Conservation (phyloP, 2,329 filamentous ascomycete species). For the Fusarium cyanostomum region DNA sequence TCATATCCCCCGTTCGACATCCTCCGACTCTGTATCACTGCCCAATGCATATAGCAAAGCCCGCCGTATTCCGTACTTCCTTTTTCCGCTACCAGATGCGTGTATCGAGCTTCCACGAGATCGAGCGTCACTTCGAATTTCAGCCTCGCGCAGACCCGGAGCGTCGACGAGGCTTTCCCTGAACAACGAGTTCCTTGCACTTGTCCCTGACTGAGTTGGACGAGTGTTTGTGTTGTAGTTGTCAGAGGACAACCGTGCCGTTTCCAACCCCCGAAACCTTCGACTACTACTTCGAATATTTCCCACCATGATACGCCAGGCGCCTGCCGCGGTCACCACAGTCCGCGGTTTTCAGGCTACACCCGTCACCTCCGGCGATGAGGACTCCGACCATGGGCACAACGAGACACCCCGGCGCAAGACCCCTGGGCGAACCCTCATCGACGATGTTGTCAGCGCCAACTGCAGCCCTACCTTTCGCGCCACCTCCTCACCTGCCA, state of each 20-base stretch:
- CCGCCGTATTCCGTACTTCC: constrained; percentile 55
- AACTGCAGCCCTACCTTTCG: constrained; percentile 71
- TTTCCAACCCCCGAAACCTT: constrained; percentile 3
- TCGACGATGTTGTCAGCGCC: constrained; percentile 68
- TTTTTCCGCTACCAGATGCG: constrained; percentile 69
- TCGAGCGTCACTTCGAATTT: constrained; percentile 59
- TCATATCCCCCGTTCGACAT: constrained; percentile 9
- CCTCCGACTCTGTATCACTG: constrained; percentile 32
- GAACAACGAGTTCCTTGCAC: constrained; percentile 42
- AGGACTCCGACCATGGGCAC: constrained; percentile 62
- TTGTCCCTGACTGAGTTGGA: constrained; percentile 25
- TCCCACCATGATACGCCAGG: constrained; percentile 57
- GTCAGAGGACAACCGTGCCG: constrained; percentile 32
- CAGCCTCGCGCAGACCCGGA: constrained; percentile 66
- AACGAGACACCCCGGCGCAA: constrained; percentile 51
- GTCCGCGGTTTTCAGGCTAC: constrained; percentile 67
- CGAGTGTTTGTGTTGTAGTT: constrained; percentile 33
- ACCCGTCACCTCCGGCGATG: constrained; percentile 64
- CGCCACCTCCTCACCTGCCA: constrained; percentile 59
- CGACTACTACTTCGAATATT: constrained; percentile 23
- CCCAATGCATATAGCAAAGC: constrained; percentile 67
- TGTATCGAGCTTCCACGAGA: constrained; percentile 57
- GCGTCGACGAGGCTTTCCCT: constrained; percentile 65
- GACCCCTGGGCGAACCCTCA: constrained; percentile 51
- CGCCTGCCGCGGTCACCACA: constrained; percentile 61